Evolutionary conservation across 352 stramenopile genomes (phyloP), one percentile per base, ranked within the genome.

Genomic region (Thraustochytrium sp.): DNA sequence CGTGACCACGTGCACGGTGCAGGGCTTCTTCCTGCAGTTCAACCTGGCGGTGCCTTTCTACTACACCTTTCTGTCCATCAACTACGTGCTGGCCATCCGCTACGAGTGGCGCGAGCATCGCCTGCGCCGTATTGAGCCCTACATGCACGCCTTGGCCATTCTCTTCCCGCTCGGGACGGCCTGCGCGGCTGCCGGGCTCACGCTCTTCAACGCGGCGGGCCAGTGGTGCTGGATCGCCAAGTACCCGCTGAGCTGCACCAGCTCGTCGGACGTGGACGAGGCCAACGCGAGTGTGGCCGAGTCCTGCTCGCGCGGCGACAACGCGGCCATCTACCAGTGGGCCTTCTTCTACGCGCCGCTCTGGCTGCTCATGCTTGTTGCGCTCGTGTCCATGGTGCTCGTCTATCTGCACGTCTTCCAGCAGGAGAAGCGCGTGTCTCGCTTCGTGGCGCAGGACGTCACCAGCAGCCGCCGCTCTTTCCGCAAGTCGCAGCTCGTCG

Each of bases 191-290:
- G 21, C 83, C 13, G 23, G 59, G 34, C 36, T 87, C 29, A 49
- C 61, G 4, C 56, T 88, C 18, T 86, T 78, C 21, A 87, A 89
- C 62, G 80, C 85, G 26, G 85, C 85, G 2, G 84, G 82, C 38
- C 51, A 88, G 3, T 89, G 87, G 87, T 89, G 87, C 72, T 90
- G 86, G 86, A 86, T 90, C 72, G 42, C 59, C n/a, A 36, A 78
- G 42, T 46, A 56, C 56, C 86, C 86, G 31, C 16, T 85, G 2
- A 74, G 55, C 46, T 89, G 87, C 82, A 51, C 75, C n/a, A n/a
- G n/a, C n/a, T n/a, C n/a, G n/a, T n/a, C n/a, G n/a, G n/a, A n/a
- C n/a, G n/a, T n/a, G n/a, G 18, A 34, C 13, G 16, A 65, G 13
- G 55, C 55, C 55, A 65, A 13, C 3, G 51, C 0, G 26, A 26